Evolutionary conservation across 495 filamentous ascomycete species (phyloP).

Genomic region (Tuber brumale): DNA sequence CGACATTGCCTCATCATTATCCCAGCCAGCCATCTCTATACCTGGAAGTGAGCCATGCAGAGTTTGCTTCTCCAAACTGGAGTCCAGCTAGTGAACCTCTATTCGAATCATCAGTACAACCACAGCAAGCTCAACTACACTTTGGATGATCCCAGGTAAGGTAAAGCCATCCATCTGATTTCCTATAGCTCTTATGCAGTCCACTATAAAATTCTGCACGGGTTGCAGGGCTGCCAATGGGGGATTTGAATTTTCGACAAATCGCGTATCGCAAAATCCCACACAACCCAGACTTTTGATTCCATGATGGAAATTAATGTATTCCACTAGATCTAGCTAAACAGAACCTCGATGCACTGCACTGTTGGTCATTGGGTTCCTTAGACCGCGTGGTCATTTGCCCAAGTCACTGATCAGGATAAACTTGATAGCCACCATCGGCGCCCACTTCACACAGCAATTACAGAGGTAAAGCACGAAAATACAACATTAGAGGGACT

Average conservation of each 20-base stretch:
- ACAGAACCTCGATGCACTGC: not conserved
- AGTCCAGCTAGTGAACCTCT: not conserved
- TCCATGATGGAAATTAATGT: not conserved
- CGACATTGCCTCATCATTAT: not conserved
- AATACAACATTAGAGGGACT: too few species aligned
- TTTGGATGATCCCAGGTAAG: too few species aligned
- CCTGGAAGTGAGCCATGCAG: not conserved
- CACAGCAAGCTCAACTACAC: not conserved
- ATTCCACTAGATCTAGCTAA: not conserved
- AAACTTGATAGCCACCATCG: not conserved
- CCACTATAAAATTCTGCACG: too few species aligned
- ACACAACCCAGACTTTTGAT: not conserved
- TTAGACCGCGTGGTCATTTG: not conserved
- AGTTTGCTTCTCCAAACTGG: not conserved
- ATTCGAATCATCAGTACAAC: not conserved
- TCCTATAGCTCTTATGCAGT: not conserved
- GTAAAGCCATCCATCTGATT: too few species aligned
- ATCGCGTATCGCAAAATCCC: not conserved
- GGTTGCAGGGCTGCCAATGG: not conserved
- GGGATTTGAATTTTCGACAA: not conserved
- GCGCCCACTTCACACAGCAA: not conserved
- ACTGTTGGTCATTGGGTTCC: not conserved
- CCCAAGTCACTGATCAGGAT: not conserved
- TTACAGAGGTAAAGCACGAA: not conserved
- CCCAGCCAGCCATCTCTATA: not conserved